These are phyloP conservation scores for Eutrema salsugineum DNA, from an alignment of 441 rosid genomes.

Conservation along the genomic window DNA sequence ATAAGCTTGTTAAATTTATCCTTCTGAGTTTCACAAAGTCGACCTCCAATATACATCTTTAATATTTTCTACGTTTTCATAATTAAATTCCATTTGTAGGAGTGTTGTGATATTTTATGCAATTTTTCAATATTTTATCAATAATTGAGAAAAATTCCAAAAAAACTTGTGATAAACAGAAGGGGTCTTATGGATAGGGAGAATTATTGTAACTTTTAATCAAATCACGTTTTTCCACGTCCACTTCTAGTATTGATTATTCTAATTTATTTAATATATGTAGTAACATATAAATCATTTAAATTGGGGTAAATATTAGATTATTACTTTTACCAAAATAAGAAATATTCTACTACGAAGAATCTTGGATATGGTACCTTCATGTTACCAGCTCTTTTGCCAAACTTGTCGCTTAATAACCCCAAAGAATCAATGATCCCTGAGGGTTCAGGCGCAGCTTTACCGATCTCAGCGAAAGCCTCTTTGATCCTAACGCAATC, in stretches of 20 bases:
- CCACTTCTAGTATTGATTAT: too few relatives aligned
- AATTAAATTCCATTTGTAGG: neutral
- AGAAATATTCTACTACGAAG: neutral
- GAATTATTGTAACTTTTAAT: too few relatives aligned
- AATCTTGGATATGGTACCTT: conserved; percentile 47
- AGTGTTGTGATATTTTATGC: neutral
- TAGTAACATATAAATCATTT: too few relatives aligned
- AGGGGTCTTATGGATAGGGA: too few relatives aligned
- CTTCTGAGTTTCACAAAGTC: neutral
- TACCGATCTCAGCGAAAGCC: conserved; percentile 65
- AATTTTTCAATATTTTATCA: too few relatives aligned
- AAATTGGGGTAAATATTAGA: neutral
- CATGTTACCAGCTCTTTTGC: conserved; percentile 92
- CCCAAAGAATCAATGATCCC: conserved; percentile 86
- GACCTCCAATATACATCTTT: neutral
- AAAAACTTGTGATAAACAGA: too few relatives aligned
- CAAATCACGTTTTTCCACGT: too few relatives aligned
- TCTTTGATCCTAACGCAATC: conserved; percentile 85
- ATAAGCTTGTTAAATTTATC: neutral
- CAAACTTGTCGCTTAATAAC: conserved; percentile 64
- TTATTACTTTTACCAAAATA: neutral
- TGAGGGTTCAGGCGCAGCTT: conserved; percentile 57
- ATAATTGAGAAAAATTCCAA: too few relatives aligned
- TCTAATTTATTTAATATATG: too few relatives aligned
- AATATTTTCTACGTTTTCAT: neutral